Evolutionary conservation across 2,329 filamentous ascomycete genomes (phyloP), one percentile per base, ranked within the genome.

Genomic region (Ascochyta fabae): DNA sequence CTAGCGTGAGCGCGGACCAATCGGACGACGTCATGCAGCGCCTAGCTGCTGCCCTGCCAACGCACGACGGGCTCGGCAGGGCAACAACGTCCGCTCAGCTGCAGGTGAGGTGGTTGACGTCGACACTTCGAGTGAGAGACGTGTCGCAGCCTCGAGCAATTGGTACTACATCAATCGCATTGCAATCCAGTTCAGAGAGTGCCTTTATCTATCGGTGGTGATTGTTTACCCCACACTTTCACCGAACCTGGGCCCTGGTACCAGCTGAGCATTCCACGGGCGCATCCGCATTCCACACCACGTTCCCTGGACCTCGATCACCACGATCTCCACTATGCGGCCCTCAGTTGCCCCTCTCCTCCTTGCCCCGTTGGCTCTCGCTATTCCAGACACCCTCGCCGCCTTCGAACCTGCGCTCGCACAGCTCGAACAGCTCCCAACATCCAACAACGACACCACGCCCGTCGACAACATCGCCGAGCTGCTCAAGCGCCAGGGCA

Each of bases 401-500:
- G 64, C 65, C 54, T 75, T 75, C 65, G 59, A 71, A 50, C 64
- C 67, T 10, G 69, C 71, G 34, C 58, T 71, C 45, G 59, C 62
- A 40, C 60, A 57, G 47, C 51, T 67, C 16, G 47, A 51, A 6
- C 53, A 56, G 47, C 53, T 56, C 19, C 54, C 64, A 15, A 54
- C 68, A 16, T 56, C 60, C 42, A 61, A 61, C 62, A 70, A 73
- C 58, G 57, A 61, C 29, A 69, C 66, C 4, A 41, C 66, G 22
- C 54, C 60, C 36, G 60, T 66, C 36, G 65, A 67, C 42, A 56
- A 42, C 44, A 45, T 42, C 27, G 50, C 64, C 31, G 67, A 72
- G 48, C 66, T 75, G 10, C 56, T 73, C 42, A 70, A 70, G 61
- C 71, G 77, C 49, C 75, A 79, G 49, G 65, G 58, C 56, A 73